Percentiles rank a stretch among this genome's conserved stretches.
Evolutionary conservation across 768 basidiomycete genomes (phyloP).

Genomic region (Albatrellus ellisii): DNA sequence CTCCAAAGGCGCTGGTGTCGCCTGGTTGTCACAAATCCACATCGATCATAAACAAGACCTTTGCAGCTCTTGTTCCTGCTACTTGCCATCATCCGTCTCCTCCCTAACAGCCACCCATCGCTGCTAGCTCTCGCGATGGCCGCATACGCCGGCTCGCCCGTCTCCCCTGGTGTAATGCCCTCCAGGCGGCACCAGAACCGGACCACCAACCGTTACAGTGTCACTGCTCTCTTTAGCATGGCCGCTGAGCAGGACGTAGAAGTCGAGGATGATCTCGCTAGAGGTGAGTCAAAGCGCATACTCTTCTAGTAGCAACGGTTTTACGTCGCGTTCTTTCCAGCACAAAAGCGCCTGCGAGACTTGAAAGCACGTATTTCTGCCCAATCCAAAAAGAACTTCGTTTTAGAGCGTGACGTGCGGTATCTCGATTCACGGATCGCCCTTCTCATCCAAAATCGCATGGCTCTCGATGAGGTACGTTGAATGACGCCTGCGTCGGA

Average conservation of each 20-base stretch:
- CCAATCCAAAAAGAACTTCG: conserved; percentile 99
- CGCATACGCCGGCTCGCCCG: conserved; percentile 50
- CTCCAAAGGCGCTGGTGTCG: conserved; percentile 12
- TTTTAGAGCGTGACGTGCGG: conserved; percentile 94
- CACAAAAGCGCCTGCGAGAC: conserved; percentile 93
- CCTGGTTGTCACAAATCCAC: conserved; percentile 6
- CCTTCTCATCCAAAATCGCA: conserved; percentile 93
- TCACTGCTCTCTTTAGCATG: conserved; percentile 93
- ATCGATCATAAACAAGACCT: background rate
- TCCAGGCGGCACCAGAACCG: conserved; percentile 74
- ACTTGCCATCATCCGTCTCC: background rate
- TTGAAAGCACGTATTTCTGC: conserved; percentile 95
- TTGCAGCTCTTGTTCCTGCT: background rate
- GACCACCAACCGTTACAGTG: conserved; percentile 93
- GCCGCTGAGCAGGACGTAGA: conserved; percentile 98
- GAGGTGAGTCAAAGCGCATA: conserved; percentile 43
- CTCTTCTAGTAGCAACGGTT: conserved; percentile 3
- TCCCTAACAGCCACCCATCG: conserved; percentile 4
- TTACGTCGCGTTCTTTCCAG: conserved; percentile 27
- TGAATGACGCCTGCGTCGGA: background rate
- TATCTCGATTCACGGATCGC: conserved; percentile 97
- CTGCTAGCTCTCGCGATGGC: conserved; percentile 21
- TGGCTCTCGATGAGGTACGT: conserved; percentile 88
- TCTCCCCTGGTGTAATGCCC: conserved; percentile 53
- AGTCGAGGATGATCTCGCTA: conserved; percentile 91